Percentiles rank a stretch among this genome's conserved stretches.
Evolutionary conservation across 164 flowering plant species (phyloP).

Genomic region (Vitis amurensis): DNA sequence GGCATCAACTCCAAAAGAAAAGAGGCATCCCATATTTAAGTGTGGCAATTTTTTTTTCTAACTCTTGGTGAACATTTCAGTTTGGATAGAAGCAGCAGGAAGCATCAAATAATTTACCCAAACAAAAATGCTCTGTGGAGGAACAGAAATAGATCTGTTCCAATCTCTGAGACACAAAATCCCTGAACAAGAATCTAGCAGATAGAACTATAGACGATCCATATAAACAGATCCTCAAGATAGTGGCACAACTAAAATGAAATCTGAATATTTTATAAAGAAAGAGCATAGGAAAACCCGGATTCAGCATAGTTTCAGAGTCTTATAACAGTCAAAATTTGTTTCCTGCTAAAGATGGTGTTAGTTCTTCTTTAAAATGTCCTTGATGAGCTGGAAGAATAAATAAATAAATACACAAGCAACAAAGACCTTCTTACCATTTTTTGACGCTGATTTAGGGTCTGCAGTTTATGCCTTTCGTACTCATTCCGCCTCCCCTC

Average conservation of each 20-base stretch:
- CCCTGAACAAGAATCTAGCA: not conserved
- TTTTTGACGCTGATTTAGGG: constrained; percentile 95
- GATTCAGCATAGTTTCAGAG: constrained; percentile 2
- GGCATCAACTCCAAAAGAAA: not conserved
- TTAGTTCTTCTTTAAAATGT: too few relatives aligned
- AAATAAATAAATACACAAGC: constrained; percentile 1
- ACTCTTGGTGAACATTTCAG: not conserved
- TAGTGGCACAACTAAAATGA: not conserved
- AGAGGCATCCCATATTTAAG: not conserved
- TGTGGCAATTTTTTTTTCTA: not conserved
- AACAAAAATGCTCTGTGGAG: not conserved
- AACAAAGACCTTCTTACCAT: constrained; percentile 53
- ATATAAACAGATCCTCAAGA: too few relatives aligned
- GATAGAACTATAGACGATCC: not conserved
- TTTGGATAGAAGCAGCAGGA: not conserved
- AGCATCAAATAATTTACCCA: not conserved
- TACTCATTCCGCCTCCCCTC: constrained; percentile 96
- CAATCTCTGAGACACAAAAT: not conserved
- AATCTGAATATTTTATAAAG: not conserved
- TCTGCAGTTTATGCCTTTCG: constrained; percentile 94
- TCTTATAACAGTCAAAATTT: too few relatives aligned
- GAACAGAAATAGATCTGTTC: not conserved
- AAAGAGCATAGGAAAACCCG: too few relatives aligned
- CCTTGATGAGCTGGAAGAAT: not conserved
- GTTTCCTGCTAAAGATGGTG: too few relatives aligned